phyloP scores from a whole-genome alignment of 2,329 filamentous ascomycete species.

The Fusarium sambucinum region DNA sequence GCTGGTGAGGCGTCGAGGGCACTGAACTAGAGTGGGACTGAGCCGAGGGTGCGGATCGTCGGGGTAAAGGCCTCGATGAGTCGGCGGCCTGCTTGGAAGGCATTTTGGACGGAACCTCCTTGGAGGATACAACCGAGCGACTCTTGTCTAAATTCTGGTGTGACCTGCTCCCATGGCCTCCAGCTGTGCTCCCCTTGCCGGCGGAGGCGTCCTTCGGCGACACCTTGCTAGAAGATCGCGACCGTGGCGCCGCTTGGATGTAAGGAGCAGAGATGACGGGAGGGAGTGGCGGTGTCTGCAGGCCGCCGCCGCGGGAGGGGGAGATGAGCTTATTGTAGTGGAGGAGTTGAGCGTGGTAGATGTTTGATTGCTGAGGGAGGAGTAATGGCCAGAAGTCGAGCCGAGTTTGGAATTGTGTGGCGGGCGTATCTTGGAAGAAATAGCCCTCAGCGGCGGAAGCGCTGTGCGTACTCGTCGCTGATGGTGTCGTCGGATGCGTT shows the following conservation, averaged over 20 bases:
- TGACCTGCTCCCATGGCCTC: conserved; percentile 75
- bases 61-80: conserved; percentile 49
- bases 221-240: conserved; percentile 71
- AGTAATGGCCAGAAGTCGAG: conserved; percentile 69
- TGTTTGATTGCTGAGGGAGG: conserved; percentile 68
- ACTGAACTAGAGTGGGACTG: conserved; percentile 83
- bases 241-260: conserved; percentile 67
- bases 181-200: conserved; percentile 62
- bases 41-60: conserved; percentile 48
- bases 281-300: conserved; percentile 68
- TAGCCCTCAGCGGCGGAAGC: conserved; percentile 50
- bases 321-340: conserved; percentile 76
- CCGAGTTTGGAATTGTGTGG: conserved; percentile 56
- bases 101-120: conserved; percentile 66
- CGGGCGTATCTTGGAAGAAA: conserved; percentile 48
- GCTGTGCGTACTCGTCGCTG: conserved; percentile 46
- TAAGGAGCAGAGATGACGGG: conserved; percentile 67
- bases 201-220: conserved; percentile 65
- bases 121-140: conserved; percentile 71
- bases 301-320: conserved; percentile 66
- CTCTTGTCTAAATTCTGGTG: conserved; percentile 69
- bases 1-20: conserved; percentile 92
- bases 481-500: conserved; percentile 44
- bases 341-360: conserved; percentile 72
- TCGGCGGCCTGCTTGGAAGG: conserved; percentile 58